Base-by-base conservation (phyloP, 202 grass and related monocot species). In the Panicum virgatum region DNA sequence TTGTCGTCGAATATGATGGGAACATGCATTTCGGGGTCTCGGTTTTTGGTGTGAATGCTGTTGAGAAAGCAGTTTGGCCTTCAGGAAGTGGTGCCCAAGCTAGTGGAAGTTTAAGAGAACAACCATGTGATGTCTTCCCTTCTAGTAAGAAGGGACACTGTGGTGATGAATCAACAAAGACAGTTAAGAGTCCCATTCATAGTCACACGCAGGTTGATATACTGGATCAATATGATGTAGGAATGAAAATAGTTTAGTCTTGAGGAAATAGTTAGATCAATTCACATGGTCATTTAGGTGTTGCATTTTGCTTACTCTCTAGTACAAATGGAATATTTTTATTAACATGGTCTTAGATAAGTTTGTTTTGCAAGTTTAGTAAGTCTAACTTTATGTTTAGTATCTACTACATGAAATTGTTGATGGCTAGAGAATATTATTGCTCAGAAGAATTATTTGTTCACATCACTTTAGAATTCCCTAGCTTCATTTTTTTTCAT, bases 41-140 rank as follows among this genome's bases (percentile, higher is more conserved):
- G 0, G n/a, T 86, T 7, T 97, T 97, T 72, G 92, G 91, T 67
- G 78, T 57, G 60, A 86, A 93, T 70, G 88, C 88, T 75, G 90
- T 91, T 73, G 95, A 97, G 77, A 97, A 80, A 68, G 43, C 72
- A 73, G 32, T 63, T 75, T 48, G 0, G 30, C 75, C 61, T 82
- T 83, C 38, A 84, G 20, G 23, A 38, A 70, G 56, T 77, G 75
- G 13, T 58, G 36, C 12, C 65, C 57, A 80, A 83, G 73, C 67
- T 34, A 76, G 48, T 9, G 67, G 43, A 9, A 78, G 9, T 59
- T 30, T 59, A 48, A 57, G 71, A 80, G 84, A 82, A 52, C 72
- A 66, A 20, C 43, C 64, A 40, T 83, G 61, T 39, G 60, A 43
- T 85, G 78, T 56, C 25, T 66, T 14, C 13, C 66, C 40, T 54